Evolutionary conservation across 2,329 filamentous ascomycete species (phyloP).

Genomic region (Xylariaceae sp.): DNA sequence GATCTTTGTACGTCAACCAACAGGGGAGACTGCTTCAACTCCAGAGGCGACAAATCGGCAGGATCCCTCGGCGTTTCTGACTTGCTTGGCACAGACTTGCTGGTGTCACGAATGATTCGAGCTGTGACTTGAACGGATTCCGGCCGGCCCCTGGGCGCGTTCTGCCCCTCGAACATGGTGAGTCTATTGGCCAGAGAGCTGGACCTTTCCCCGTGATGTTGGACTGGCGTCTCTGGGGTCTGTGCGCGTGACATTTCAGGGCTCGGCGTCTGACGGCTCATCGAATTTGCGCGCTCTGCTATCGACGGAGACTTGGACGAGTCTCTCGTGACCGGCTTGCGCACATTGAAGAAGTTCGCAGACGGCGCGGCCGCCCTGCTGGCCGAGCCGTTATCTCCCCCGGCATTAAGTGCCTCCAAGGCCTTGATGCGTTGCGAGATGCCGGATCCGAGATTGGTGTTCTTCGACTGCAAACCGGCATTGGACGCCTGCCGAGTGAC

Average conservation of each 20-base stretch:
- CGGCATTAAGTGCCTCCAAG: conserved; percentile 76
- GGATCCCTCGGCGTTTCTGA: conserved; percentile 34
- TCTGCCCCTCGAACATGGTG: conserved; percentile 44
- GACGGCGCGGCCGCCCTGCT: conserved; percentile 24
- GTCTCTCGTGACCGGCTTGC: conserved; percentile 26
- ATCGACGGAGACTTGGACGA: conserved; percentile 28
- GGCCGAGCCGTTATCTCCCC: conserved; percentile 36
- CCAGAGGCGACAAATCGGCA: conserved; percentile 38
- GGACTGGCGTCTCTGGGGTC: conserved; percentile 12
- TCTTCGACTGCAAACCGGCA: conserved; percentile 55
- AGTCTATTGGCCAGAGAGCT: conserved; percentile 48
- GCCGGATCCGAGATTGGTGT: conserved; percentile 76
- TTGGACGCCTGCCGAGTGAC: conserved; percentile 43
- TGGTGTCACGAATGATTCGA: conserved; percentile 65
- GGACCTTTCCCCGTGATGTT: conserved; percentile 35
- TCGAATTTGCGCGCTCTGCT: conserved; percentile 27
- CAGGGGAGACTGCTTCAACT: conserved; percentile 52
- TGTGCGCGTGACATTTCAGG: conserved; percentile 20
- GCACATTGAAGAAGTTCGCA: conserved; percentile 38
- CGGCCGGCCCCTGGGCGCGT: conserved; percentile 39
- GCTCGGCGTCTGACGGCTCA: conserved; percentile 18
- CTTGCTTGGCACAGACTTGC: conserved; percentile 32
- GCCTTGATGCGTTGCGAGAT: conserved; percentile 95
- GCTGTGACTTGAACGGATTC: conserved; percentile 87
- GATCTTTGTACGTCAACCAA: conserved; percentile 49